Conservation (phyloP, 768 basidiomycete species). For the Cystofilobasidium macerans region DNA sequence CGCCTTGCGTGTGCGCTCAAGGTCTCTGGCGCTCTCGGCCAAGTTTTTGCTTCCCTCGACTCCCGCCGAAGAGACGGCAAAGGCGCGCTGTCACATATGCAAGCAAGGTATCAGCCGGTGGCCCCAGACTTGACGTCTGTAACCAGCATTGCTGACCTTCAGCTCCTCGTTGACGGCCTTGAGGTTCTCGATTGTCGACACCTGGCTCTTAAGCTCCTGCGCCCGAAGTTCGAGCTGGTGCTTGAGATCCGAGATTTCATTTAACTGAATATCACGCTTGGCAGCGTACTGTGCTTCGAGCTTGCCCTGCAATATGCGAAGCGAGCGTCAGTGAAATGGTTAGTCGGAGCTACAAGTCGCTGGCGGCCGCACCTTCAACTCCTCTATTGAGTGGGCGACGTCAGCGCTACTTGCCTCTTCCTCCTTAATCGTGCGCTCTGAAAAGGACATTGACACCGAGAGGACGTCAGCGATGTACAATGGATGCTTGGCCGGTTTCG, state of each 20-base stretch:
- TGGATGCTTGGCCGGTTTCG: background rate
- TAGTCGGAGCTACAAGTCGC: background rate
- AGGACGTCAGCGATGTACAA: background rate
- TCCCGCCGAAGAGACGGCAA: slow-evolving; percentile 91
- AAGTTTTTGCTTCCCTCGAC: slow-evolving; percentile 95
- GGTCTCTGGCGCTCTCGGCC: slow-evolving; percentile 91
- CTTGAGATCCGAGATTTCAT: slow-evolving; percentile 73
- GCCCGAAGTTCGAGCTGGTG: slow-evolving; percentile 76
- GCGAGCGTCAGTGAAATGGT: background rate
- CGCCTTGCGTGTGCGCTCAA: slow-evolving; percentile 89
- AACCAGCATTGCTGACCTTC: slow-evolving; percentile 57
- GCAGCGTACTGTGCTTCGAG: slow-evolving; percentile 86
- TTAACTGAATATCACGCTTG: slow-evolving; percentile 76
- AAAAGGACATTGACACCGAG: background rate
- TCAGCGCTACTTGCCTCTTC: slow-evolving; percentile 77
- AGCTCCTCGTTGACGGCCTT: slow-evolving; percentile 96
- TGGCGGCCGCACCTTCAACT: slow-evolving; percentile 62
- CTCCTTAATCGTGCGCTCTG: slow-evolving; percentile 84
- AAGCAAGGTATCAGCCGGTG: too few species aligned
- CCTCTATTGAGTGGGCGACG: slow-evolving; percentile 69
- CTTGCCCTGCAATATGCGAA: slow-evolving; percentile 57
- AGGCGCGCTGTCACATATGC: slow-evolving; percentile 59
- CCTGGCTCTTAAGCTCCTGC: slow-evolving; percentile 72
- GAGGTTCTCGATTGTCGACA: slow-evolving; percentile 77
- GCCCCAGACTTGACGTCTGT: too few species aligned